Conservation (phyloP, 2,329 filamentous ascomycete species). For the Talaromyces marneffei region DNA sequence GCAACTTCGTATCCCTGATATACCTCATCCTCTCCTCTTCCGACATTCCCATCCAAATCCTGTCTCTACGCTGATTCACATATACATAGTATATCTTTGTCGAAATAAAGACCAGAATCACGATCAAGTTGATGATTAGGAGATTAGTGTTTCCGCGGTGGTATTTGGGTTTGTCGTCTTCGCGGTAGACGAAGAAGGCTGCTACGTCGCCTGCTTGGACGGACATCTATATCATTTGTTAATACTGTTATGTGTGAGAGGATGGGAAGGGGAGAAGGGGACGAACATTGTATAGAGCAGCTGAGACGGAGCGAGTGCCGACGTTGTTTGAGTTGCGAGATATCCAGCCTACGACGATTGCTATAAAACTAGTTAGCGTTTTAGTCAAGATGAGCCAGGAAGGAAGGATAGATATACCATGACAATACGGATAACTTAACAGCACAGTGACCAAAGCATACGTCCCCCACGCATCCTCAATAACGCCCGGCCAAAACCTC, state of each 20-base stretch:
- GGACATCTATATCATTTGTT: slow-evolving; percentile 2
- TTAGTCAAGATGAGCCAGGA: too few species aligned
- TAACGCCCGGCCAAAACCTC: slow-evolving; percentile 41
- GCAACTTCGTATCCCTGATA: slow-evolving; percentile 7
- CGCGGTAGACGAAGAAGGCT: slow-evolving; percentile 43
- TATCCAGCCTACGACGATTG: slow-evolving; percentile 23
- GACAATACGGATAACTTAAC: slow-evolving; percentile 53
- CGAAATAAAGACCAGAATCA: slow-evolving; percentile 46
- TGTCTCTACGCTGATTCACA: slow-evolving; percentile 5
- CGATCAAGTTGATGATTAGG: slow-evolving; percentile 47
- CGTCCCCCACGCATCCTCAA: slow-evolving; percentile 47
- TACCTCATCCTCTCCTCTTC: slow-evolving; percentile 6
- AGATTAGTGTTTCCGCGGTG: slow-evolving; percentile 53
- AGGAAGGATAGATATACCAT: slow-evolving; percentile 28
- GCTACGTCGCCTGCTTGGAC: slow-evolving; percentile 6
- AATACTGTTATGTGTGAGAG: not conserved
- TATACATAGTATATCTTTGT: slow-evolving; percentile 34
- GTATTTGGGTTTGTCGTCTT: slow-evolving; percentile 53
- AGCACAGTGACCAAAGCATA: slow-evolving; percentile 50
- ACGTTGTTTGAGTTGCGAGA: slow-evolving; percentile 41
- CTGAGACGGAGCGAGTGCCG: slow-evolving; percentile 38
- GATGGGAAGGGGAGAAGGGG: not conserved
- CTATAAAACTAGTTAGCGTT: not conserved
- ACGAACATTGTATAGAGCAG: slow-evolving; percentile 42
- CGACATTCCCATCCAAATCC: slow-evolving; percentile 3